Evolutionary conservation across 2,329 filamentous ascomycete species (phyloP), one percentile per base, ranked within the genome.

Genomic region (Pestalotiopsis sp.): DNA sequence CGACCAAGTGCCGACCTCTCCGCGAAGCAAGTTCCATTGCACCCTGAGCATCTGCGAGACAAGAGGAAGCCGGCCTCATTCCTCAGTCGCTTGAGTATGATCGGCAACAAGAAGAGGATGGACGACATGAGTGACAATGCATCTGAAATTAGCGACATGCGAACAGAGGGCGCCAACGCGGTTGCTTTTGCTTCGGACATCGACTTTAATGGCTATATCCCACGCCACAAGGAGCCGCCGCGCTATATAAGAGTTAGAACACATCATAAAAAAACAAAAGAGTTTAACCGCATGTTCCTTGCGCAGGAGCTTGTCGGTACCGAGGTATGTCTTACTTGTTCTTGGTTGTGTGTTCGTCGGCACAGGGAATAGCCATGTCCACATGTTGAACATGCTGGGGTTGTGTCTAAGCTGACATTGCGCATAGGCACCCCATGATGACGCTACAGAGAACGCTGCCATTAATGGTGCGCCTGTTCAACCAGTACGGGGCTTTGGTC

Each of bases 51-150:
- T 38, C 74, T 73, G 65, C 91, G 85, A 78, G 90, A 92, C 70
- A 92, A 91, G 82, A 92, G 88, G 80, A 98, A 97, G 83, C 92
- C 93, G 36, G 89, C 92, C 20, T 97, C 94, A 14, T 97, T 99
- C 78, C 88, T 99, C 36, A 97, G 94, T 79, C 92, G 94, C 67
- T 86, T 91, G 67, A 86, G 85, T 74, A 90, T 98, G 79, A 92
- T 93, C 75, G 89, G 90, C 70, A 94, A 94, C 83, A 97, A 92
- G 80, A 94, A 92, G 77, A 89, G 89, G 70, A 83, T 86, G 36
- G 86, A 87, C 68, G 84, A 85, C 57, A 78, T 82, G 66, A 84
- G 85, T 65, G 89, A 90, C 72, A 89, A 91, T 80, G 91, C 89
- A 75, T 94, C 92, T 1, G 93, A 95, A 74, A 79, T 90, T 65